Evolutionary conservation across 2,329 filamentous ascomycete genomes (phyloP), one percentile per base, ranked within the genome.

Genomic region (Pestalotiopsis sp.): DNA sequence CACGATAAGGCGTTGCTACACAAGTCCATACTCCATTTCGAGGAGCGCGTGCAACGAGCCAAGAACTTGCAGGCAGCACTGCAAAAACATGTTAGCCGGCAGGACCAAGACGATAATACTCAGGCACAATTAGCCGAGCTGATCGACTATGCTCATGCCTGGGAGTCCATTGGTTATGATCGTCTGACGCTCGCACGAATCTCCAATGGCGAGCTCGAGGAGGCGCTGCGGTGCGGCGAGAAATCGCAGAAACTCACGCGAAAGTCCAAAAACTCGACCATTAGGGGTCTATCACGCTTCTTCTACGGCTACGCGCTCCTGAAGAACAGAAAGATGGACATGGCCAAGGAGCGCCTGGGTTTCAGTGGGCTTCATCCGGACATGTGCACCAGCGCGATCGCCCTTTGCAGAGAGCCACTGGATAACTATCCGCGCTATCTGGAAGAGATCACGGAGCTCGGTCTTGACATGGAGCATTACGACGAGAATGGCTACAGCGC

Each of bases 401-500:
- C 63, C 11, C 27, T 65, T 5, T 65, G 63, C 49, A 65, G 52
- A 45, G 63, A 65, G 20, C 63, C 63, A 0, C 52, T 36, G 13
- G 45, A 56, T 2, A 14, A 56, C 4, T 57, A 56, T 25, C 14
- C 20, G 14, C 9, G 38, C 13, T 65, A 65, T 38, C 49, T 65
- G 4, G 20, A 49, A 57, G 49, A n/a, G n/a, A 56, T 65, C 9
- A 38, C 49, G n/a, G 49, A 65, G 5, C 13, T 36, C 4, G 45
- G 39, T 38, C 6, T 65, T n/a, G 36, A 36, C 31, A 17, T 65
- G 41, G 49, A 65, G 7, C 41, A 39, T 11, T 65, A 65, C 25
- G 41, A 65, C n/a, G 63, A 65, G 45, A 45, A 65, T 23, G 63
- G 63, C 3, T 65, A 65, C 20, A 65, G 25, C 36, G 63, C 63